Conservation (phyloP, 2,329 filamentous ascomycete genomes). For the Colletotrichum navitas region DNA sequence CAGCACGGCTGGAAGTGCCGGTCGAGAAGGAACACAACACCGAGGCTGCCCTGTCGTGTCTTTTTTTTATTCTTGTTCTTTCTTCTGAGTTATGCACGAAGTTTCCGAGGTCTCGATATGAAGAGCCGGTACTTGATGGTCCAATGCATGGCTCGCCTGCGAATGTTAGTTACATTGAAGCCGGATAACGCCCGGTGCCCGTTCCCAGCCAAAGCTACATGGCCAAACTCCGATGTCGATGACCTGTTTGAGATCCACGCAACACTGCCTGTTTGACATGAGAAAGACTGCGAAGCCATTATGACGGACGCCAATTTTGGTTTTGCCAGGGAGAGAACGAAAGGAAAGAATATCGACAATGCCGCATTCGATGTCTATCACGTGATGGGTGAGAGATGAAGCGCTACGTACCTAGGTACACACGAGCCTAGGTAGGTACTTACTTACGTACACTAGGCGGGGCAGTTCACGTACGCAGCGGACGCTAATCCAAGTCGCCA, state of each 20-base stretch:
- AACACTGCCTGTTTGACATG: not conserved
- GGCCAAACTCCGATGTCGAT: not conserved
- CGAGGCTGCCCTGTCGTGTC: too few relatives aligned
- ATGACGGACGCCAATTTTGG: not conserved
- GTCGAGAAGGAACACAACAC: too few relatives aligned
- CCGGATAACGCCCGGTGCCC: not conserved
- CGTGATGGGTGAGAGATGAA: not conserved
- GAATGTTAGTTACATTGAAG: not conserved
- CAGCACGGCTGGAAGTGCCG: too few relatives aligned
- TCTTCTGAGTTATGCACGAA: not conserved
- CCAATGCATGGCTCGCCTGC: not conserved
- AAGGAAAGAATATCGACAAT: not conserved
- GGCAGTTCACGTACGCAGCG: not conserved
- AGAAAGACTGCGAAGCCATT: not conserved
- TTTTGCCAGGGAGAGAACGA: not conserved
- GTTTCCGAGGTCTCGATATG: not conserved
- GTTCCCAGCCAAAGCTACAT: not conserved
- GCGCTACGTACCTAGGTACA: not conserved
- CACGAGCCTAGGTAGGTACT: conserved; percentile 5
- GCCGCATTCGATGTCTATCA: not conserved
- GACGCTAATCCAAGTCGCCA: conserved; percentile 29
- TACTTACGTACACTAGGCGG: not conserved
- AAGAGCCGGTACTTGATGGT: not conserved
- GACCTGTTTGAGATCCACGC: not conserved
- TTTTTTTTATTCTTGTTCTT: not conserved